A percentile compares a stretch with the other conserved stretches of the same genome.
Conservation (phyloP, 106 monocot genomes). For the Ottelia alismoides region DNA sequence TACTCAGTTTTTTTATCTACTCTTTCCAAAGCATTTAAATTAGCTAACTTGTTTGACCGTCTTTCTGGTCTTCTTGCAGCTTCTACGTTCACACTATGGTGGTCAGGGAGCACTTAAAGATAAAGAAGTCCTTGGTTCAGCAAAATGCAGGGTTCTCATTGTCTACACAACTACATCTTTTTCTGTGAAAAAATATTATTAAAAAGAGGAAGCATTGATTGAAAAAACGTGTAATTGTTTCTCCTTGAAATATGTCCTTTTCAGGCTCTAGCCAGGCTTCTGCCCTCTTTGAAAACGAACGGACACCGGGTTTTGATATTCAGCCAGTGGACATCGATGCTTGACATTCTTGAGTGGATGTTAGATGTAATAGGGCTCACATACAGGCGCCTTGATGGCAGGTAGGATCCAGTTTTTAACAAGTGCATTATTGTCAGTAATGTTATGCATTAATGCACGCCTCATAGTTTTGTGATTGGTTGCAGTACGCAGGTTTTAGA, state of each 20-base stretch:
- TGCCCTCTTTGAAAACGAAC: slow-evolving; percentile 39
- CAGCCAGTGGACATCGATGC: slow-evolving; percentile 98
- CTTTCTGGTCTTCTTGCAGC: slow-evolving; percentile 51
- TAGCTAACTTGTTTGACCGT: too few species aligned
- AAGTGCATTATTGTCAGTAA: too few species aligned
- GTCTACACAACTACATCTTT: neutral
- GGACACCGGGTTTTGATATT: slow-evolving; percentile 94
- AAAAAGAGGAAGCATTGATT: too few species aligned
- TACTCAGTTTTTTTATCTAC: too few species aligned
- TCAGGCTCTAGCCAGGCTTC: slow-evolving; percentile 74
- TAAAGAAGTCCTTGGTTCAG: slow-evolving; percentile 60
- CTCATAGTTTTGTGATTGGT: neutral
- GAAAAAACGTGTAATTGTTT: too few species aligned
- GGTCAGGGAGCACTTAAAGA: slow-evolving; percentile 60
- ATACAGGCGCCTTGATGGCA: slow-evolving; percentile 88
- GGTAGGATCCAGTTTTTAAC: too few species aligned
- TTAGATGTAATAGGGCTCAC: slow-evolving; percentile 83
- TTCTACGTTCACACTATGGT: slow-evolving; percentile 61
- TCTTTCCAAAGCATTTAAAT: too few species aligned
- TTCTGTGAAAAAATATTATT: too few species aligned
- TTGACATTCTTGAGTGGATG: slow-evolving; percentile 96
- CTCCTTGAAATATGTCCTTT: too few species aligned
- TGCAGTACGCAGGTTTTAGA: slow-evolving; percentile 83
- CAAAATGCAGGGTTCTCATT: slow-evolving; percentile 76
- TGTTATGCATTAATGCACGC: too few species aligned